Evolutionary conservation across 2,329 filamentous ascomycete genomes (phyloP), one percentile per base, ranked within the genome.

Genomic region (Volutella citrinella): DNA sequence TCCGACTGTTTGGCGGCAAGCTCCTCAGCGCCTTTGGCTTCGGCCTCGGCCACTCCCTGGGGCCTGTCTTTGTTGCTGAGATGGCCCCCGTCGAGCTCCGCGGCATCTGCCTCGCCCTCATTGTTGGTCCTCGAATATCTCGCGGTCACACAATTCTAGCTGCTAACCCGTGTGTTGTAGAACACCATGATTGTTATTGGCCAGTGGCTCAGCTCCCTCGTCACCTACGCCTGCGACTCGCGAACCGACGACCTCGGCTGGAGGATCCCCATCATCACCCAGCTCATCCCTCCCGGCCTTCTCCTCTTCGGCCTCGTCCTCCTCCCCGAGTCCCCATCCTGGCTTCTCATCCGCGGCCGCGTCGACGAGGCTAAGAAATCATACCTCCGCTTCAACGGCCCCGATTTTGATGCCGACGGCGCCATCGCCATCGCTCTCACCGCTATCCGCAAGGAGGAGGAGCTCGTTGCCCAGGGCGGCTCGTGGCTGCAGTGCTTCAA

Each of bases 271-370:
- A 67, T 66, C 16, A 59, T 60, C 3, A 43, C 71, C 3, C 67
- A 72, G 49, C 66, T 67, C 51, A 35, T 65, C 4, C 68, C 62
- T 38, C 61, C 63, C 0, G 45, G 61, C 1, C 49, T 65, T 5
- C 52, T 69, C 4, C 34, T 66, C n/a, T 32, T 56, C 1, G 49
- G 55, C 3, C 48, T 64, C 2, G 40, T 53, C 12, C 56, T 67
- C 26, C 55, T 66, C 12, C 67, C 67, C 2, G 69, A 72, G 43
- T 66, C 63, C 4, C 68, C 68, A 1, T 68, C 66, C 42, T 70
- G 63, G 60, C 57, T 66, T 6, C 54, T 68, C 6, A 55, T 60
- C 10, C 56, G 60, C 21, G 60, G 57, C 5, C 54, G 57, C 7
- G 38, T 50, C 10, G 53, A 58, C 4, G 57, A 59, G 13, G 66